Conservation (phyloP, 352 stramenopile genomes). For the Globisporangium rhizosaccharum region DNA sequence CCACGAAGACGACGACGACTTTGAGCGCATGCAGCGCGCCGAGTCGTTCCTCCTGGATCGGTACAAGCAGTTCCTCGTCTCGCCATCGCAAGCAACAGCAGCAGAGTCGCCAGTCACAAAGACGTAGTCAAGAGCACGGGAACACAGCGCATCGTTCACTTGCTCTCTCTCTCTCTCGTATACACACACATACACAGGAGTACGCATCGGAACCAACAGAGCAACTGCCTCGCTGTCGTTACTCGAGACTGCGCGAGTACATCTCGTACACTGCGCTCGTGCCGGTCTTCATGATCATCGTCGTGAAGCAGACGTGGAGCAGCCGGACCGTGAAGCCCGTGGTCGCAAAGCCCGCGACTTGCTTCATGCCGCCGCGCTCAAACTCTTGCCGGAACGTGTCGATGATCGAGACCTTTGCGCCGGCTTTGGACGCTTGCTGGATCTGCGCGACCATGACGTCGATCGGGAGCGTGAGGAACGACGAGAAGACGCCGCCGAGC, state of each 20-base stretch:
- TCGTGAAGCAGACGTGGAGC: slow-evolving; percentile 84
- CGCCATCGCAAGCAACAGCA: background rate
- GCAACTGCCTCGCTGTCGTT: slow-evolving; percentile 4
- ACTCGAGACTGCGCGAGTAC: slow-evolving; percentile 26
- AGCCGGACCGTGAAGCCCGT: slow-evolving; percentile 74
- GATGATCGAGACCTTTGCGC: slow-evolving; percentile 70
- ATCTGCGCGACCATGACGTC: slow-evolving; percentile 93
- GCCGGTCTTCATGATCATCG: slow-evolving; percentile 88
- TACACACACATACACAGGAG: no score
- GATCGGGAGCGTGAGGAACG: slow-evolving; percentile 85
- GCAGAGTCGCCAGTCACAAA: background rate
- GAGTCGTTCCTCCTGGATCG: slow-evolving; percentile 58
- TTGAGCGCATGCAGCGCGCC: slow-evolving; percentile 68
- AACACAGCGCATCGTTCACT: background rate
- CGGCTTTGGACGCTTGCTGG: slow-evolving; percentile 88
- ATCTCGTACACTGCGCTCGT: slow-evolving; percentile 82
- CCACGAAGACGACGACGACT: slow-evolving; percentile 72
- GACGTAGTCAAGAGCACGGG: background rate
- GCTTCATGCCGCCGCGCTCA: slow-evolving; percentile 69
- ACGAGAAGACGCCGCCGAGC: slow-evolving; percentile 72
- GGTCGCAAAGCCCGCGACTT: slow-evolving; percentile 74
- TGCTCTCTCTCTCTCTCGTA: background rate
- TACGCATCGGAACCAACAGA: no score
- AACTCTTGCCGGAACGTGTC: slow-evolving; percentile 74
- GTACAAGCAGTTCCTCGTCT: slow-evolving; percentile 46